These are phyloP conservation scores for Xeromyces bisporus DNA, from an alignment of 495 filamentous ascomycete genomes.

Conservation along the genomic window DNA sequence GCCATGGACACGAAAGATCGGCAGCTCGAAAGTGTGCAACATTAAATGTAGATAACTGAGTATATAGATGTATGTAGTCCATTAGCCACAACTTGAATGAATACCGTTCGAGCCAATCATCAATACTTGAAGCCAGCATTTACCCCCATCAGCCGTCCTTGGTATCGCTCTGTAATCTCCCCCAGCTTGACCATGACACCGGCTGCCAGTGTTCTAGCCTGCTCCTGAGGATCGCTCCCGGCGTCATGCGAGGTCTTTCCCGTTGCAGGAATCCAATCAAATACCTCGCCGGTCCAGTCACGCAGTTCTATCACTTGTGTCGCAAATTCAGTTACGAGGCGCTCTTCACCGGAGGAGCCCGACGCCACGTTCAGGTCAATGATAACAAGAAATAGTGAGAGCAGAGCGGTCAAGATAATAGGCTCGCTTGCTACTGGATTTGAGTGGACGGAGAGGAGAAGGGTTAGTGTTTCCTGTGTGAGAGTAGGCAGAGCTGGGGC, in stretches of 20 bases:
- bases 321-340: conserved; percentile 43
- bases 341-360: conserved; percentile 40
- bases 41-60: too few relatives aligned
- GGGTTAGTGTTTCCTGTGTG: conserved; percentile 27
- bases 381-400: conserved; percentile 65
- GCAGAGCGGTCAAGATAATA: conserved; percentile 48
- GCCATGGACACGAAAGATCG: too few relatives aligned
- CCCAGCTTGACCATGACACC: conserved; percentile 62
- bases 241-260: conserved; percentile 29
- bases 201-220: conserved; percentile 46
- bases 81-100: too few relatives aligned
- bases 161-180: conserved; percentile 70
- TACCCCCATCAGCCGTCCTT: conserved; percentile 38
- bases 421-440: conserved; percentile 35
- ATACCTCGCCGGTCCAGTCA: conserved; percentile 40
- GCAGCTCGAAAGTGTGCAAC: too few relatives aligned
- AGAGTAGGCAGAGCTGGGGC: conserved; percentile 26
- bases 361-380: conserved; percentile 58
- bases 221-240: conserved; percentile 16
- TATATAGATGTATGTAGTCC: too few relatives aligned
- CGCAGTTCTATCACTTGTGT: conserved; percentile 23
- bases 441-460: conserved; percentile 29
- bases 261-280: conserved; percentile 38
- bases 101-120: too few relatives aligned
- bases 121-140: conserved; percentile 32